Percentiles rank a stretch among this genome's conserved stretches.
These are phyloP conservation scores for Chenopodium berlandieri DNA, from an alignment of 148 eudicot genomes.

Conservation along the genomic window DNA sequence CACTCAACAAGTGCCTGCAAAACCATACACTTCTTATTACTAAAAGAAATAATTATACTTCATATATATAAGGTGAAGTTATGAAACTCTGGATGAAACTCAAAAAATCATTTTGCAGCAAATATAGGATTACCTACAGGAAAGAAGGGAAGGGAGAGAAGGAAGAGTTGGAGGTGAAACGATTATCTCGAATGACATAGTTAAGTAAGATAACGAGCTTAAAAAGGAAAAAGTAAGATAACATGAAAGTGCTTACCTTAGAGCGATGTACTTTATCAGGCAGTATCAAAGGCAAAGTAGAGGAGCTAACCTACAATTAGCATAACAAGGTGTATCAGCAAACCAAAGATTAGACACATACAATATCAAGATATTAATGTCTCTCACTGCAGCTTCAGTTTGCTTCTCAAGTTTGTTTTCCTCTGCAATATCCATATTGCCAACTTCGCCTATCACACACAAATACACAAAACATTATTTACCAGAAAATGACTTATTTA, in stretches of 20 bases:
- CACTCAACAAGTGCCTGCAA: slow-evolving; percentile 96
- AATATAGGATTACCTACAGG: not conserved
- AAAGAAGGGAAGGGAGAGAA: not conserved
- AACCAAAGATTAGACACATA: not conserved
- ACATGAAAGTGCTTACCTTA: slow-evolving; percentile 46
- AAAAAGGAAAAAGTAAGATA: too few relatives aligned
- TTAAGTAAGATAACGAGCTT: not conserved
- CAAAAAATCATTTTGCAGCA: slow-evolving; percentile 5
- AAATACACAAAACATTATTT: not conserved
- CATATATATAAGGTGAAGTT: not conserved
- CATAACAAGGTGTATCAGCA: slow-evolving; percentile 8
- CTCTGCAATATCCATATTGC: slow-evolving; percentile 39
- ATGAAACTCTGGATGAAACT: not conserved
- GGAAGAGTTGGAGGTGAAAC: not conserved
- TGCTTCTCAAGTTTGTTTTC: slow-evolving; percentile 54
- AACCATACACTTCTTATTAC: not conserved
- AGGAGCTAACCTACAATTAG: slow-evolving; percentile 63
- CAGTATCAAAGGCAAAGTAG: slow-evolving; percentile 71
- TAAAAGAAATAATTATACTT: not conserved
- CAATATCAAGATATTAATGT: slow-evolving; percentile 23
- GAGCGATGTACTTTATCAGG: slow-evolving; percentile 79
- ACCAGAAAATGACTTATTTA: not conserved
- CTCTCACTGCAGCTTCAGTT: slow-evolving; percentile 57
- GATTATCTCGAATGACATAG: not conserved
- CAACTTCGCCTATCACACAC: slow-evolving; percentile 35